A percentile compares a stretch with the other conserved stretches of the same genome.
Evolutionary conservation across 768 basidiomycete genomes (phyloP).

Genomic region (Mycena vulgaris): DNA sequence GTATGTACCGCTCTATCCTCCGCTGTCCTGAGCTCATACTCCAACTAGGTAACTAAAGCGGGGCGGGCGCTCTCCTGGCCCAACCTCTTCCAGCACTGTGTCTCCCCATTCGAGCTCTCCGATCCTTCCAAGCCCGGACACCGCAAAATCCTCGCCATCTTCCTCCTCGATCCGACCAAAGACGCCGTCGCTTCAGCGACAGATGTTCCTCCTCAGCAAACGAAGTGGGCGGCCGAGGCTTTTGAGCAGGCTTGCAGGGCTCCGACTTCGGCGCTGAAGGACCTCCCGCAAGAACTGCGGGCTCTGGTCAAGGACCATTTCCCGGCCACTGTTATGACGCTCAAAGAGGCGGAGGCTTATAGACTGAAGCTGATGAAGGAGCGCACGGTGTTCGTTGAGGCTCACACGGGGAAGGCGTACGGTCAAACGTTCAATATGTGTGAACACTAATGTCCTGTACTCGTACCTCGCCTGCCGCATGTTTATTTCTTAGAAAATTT

Average conservation of each 20-base stretch:
- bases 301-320: conserved; percentile 29
- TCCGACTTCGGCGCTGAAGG: background rate
- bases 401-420: conserved; percentile 17
- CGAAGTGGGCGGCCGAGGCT: conserved; percentile 43
- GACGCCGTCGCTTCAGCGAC: conserved; percentile 47
- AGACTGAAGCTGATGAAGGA: conserved; percentile 43
- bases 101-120: conserved; percentile 52
- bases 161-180: conserved; percentile 54
- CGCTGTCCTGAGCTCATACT: background rate
- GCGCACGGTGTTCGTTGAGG: conserved; percentile 32
- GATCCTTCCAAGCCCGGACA: conserved; percentile 53
- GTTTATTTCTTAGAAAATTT: background rate
- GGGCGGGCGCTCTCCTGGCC: conserved; percentile 55
- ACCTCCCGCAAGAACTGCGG: conserved; percentile 28
- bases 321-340: conserved; percentile 29
- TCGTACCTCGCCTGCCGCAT: background rate
- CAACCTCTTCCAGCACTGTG: conserved; percentile 55
- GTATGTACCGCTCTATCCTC: background rate
- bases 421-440: conserved; percentile 36
- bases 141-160: conserved; percentile 57
- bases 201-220: conserved; percentile 51
- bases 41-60: conserved; percentile 37
- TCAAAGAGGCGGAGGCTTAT: conserved; percentile 30
- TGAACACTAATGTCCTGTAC: conserved; percentile 22
- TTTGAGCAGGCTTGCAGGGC: conserved; percentile 23